Conservation (phyloP, 2,329 filamentous ascomycete genomes). For the Exophiala viscosa region DNA sequence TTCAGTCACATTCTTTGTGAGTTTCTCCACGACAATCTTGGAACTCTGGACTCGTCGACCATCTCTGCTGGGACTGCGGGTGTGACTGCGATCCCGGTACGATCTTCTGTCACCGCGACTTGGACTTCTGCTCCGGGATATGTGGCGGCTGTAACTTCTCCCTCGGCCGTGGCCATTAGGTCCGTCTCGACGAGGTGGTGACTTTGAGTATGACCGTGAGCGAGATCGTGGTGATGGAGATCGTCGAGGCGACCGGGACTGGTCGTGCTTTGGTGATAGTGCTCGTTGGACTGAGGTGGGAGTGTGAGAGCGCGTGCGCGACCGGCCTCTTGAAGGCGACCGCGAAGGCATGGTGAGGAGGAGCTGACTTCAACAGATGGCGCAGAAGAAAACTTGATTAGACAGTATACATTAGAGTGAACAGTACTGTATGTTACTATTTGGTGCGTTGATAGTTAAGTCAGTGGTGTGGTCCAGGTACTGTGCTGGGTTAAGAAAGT, state of each 20-base stretch:
- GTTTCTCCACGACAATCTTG: constrained; percentile 90
- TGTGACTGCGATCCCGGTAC: constrained; percentile 39
- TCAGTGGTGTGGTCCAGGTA: background rate
- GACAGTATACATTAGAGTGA: background rate
- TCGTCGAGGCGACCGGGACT: constrained; percentile 32
- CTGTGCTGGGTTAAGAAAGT: background rate
- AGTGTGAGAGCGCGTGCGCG: constrained; percentile 25
- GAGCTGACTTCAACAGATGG: background rate
- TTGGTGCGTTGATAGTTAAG: no score
- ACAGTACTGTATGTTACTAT: no score
- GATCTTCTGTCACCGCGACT: constrained; percentile 37
- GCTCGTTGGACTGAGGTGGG: constrained; percentile 21
- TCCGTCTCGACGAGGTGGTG: constrained; percentile 24
- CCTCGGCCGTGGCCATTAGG: constrained; percentile 29
- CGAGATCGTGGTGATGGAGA: constrained; percentile 36
- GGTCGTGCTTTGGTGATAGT: constrained; percentile 21
- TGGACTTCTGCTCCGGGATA: constrained; percentile 38
- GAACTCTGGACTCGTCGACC: constrained; percentile 33
- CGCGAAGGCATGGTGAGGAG: constrained; percentile 22
- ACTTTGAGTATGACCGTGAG: constrained; percentile 30
- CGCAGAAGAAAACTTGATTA: background rate
- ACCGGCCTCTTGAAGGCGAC: constrained; percentile 27
- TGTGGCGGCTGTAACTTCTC: constrained; percentile 26
- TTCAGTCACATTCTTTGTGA: constrained; percentile 92
- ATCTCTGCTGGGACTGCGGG: constrained; percentile 33